A percentile compares a stretch with the other conserved stretches of the same genome.
Conservation (phyloP, 1,139 yeast genomes). For the Geotrichum bryndzae region DNA sequence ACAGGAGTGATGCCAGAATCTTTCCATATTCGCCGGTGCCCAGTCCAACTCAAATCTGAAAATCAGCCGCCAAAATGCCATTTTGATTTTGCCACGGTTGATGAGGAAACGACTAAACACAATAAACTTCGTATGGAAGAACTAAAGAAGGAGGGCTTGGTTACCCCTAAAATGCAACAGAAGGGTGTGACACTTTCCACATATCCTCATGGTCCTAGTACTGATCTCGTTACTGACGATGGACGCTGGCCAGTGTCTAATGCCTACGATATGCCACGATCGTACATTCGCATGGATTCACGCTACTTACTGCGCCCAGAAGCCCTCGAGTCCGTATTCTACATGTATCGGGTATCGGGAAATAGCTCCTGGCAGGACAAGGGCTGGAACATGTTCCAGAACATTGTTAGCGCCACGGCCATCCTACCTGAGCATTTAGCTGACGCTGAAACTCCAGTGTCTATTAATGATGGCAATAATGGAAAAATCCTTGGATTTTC, state of each 20-base stretch:
- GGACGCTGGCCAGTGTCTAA: conserved; percentile 31
- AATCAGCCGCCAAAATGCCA: conserved; percentile 24
- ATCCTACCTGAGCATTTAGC: conserved; percentile 6
- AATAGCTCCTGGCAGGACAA: conserved; percentile 61
- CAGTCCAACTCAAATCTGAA: conserved; percentile 22
- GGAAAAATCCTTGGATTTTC: conserved; percentile 41
- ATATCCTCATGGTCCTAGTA: background rate
- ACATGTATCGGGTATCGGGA: conserved; percentile 69
- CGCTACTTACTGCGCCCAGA: conserved; percentile 65
- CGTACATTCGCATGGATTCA: conserved; percentile 38
- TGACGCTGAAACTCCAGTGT: background rate
- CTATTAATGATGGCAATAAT: conserved; percentile 32
- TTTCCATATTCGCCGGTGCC: conserved; percentile 38
- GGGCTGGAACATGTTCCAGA: conserved; percentile 62
- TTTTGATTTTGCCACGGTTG: conserved; percentile 23
- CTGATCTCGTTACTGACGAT: conserved; percentile 18
- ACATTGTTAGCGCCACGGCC: conserved; percentile 36
- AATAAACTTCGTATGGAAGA: background rate
- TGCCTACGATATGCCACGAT: conserved; percentile 35
- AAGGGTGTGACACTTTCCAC: background rate
- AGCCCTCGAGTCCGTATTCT: conserved; percentile 68
- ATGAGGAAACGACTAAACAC: conserved; percentile 1
- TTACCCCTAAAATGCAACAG: background rate
- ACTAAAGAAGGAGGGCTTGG: background rate
- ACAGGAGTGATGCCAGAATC: conserved; percentile 44